Base-by-base conservation (phyloP, 306 rosid genomes). In the Pterocarpus macrocarpus region DNA sequence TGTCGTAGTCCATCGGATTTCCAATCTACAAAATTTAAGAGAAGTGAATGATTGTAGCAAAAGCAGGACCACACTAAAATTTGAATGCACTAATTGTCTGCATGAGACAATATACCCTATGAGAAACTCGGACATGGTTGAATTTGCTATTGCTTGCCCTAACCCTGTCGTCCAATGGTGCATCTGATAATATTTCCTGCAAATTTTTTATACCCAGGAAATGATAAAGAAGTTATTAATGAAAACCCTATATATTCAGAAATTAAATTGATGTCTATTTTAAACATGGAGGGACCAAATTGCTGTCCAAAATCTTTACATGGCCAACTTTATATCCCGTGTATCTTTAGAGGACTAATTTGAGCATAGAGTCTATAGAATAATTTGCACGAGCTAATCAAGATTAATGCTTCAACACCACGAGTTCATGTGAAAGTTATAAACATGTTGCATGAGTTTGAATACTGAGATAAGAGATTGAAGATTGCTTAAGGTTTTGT, bases 151-250 rank as follows among this genome's bases (percentile, higher is more conserved):
- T 83, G 34, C 65, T 64, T 73, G 85, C 89, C 85, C 76, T 82
- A 13, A 72, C 84, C 85, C 99, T 87, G 83, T 95, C 94, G 52
- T 88, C 86, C 80, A 93, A 5, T 34, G 98, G 86, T n/a, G 84
- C 88, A 86, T 91, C 93, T 63, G 99, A 89, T 78, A 95, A 83
- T 64, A 93, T 84, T 85, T 90, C 97, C 99, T 95, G 94, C 86
- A 86, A 72, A 36, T 64, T 75, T 52, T 71, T 68, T 50, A 86
- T 22, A 59, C 50, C 43, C 47, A 76, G 55, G 30, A 55, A 71
- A 65, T 78, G 38, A 85, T 58, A 11, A 70, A 68, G 30, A 44
- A 14, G 66, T 47, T 10, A 80, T 47, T 83, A 84, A 56, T 80
- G 28, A 47, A 47, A 47, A 1, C 14, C 53, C 3, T 44, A 10